Conservation (phyloP, 2,329 filamentous ascomycete genomes). For the Paecilomyces dactylethromorphus region DNA sequence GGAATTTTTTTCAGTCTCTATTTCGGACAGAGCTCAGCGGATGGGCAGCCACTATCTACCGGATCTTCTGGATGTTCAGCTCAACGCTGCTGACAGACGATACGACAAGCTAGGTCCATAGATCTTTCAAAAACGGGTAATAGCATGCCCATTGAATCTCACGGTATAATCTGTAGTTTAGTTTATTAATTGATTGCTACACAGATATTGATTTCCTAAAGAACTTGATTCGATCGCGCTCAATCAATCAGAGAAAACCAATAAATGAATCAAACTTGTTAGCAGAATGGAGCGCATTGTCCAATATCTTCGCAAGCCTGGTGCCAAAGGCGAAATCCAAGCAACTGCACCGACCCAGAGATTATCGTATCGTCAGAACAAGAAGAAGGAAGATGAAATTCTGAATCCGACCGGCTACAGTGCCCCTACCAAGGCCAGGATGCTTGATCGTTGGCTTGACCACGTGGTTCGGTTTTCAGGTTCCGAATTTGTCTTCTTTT, state of each 20-base stretch:
- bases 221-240: not conserved
- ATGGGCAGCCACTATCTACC: not conserved
- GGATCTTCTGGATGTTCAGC: not conserved
- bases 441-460: slow-evolving; percentile 17
- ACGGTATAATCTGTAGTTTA: too few relatives aligned
- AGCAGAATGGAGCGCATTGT: not conserved
- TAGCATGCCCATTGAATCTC: too few relatives aligned
- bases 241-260: not conserved
- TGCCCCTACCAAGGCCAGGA: not conserved
- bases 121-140: not conserved
- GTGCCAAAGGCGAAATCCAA: not conserved
- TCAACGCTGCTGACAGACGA: not conserved
- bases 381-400: not conserved
- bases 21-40: not conserved
- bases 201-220: too few relatives aligned
- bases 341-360: slow-evolving; percentile 1
- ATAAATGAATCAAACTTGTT: not conserved
- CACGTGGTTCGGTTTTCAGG: slow-evolving; percentile 18
- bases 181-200: too few relatives aligned
- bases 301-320: not conserved
- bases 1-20: not conserved
- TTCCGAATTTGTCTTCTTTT: slow-evolving; percentile 18
- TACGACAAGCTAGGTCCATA: not conserved
- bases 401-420: not conserved
- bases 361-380: not conserved